These are phyloP conservation scores for Paraglomus brasilianum DNA, from an alignment of 192 early-diverging fungal genomes.

Conservation along the genomic window DNA sequence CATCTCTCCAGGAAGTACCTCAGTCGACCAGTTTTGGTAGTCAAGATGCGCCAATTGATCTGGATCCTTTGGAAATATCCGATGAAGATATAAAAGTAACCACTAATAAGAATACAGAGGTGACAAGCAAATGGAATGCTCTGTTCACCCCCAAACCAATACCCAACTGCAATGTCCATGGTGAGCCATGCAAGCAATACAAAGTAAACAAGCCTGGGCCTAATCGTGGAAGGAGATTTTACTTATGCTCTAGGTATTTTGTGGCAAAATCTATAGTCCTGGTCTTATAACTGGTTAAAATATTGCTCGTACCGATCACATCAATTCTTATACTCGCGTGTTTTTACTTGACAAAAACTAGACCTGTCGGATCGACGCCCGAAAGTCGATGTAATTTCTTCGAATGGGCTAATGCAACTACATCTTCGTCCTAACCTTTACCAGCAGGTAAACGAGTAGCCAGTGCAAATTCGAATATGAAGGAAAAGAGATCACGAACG, in stretches of 20 bases:
- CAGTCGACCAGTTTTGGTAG: too few species aligned
- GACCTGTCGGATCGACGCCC: constrained; percentile 31
- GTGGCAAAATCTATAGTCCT: constrained; percentile 4
- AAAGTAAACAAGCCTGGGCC: constrained; percentile 68
- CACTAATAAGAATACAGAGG: not conserved
- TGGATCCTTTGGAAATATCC: too few species aligned
- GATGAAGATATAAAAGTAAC: too few species aligned
- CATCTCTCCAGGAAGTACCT: too few species aligned
- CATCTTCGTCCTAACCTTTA: not conserved
- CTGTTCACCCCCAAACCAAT: constrained; percentile 47
- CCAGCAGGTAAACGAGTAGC: too few species aligned
- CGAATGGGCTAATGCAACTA: constrained; percentile 25
- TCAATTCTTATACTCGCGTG: not conserved
- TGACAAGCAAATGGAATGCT: constrained; percentile 54
- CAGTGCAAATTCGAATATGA: too few species aligned
- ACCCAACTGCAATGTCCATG: constrained; percentile 64
- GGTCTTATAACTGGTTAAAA: not conserved
- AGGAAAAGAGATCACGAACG: too few species aligned
- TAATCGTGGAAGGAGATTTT: constrained; percentile 70
- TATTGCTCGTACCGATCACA: not conserved
- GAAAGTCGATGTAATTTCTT: constrained; percentile 37
- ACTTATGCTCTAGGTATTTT: constrained; percentile 59
- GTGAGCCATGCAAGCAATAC: constrained; percentile 60
- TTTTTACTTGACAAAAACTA: constrained; percentile 3
- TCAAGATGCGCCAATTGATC: too few species aligned